phyloP scores from a whole-genome alignment of 441 rosid genomes.

The Raphanus hybrid region DNA sequence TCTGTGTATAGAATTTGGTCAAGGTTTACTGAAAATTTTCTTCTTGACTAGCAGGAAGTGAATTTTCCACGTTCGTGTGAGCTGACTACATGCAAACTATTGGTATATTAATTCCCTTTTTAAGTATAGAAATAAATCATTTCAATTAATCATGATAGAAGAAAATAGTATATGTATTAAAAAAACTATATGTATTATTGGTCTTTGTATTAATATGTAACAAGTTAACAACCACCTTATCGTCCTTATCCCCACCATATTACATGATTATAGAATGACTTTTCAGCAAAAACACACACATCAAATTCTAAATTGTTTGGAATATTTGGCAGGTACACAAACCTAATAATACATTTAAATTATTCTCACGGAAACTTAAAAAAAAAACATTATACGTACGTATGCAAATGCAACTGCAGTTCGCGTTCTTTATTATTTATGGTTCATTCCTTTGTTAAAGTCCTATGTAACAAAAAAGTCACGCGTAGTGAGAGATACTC shows the following conservation, averaged over 20 bases:
- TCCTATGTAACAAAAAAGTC: conserved; percentile 14
- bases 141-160: background rate
- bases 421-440: conserved; percentile 1
- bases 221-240: conserved; percentile 23
- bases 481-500: conserved; percentile 27
- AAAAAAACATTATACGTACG: background rate
- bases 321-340: conserved; percentile 9
- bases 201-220: conserved; percentile 18
- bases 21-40: no score
- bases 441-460: background rate
- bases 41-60: background rate
- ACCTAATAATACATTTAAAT: conserved; percentile 9
- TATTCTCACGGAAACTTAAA: background rate
- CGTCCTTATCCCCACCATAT: conserved; percentile 26
- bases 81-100: conserved; percentile 5
- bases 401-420: conserved; percentile 13
- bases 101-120: background rate
- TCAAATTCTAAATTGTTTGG: conserved; percentile 24
- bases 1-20: background rate
- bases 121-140: conserved; percentile 2
- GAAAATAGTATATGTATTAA: no score
- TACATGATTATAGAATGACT: conserved; percentile 31
- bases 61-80: no score
- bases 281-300: conserved; percentile 28
- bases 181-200: background rate